Conservation (phyloP, 2,329 filamentous ascomycete genomes). For the Hysterium pulicare region DNA sequence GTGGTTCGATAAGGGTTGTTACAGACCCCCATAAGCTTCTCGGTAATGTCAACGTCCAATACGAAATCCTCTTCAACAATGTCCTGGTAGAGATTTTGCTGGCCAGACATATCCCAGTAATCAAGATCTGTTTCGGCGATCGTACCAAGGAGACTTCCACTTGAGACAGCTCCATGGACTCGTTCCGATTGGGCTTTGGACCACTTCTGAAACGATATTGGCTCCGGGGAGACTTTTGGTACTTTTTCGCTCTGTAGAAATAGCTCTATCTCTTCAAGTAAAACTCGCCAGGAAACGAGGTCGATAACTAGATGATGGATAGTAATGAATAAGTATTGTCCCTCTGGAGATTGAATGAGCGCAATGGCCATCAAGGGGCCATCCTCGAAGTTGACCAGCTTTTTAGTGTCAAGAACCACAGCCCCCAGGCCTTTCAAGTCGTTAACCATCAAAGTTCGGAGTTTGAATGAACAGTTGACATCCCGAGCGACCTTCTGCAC, state of each 20-base stretch:
- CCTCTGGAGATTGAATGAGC: conserved; percentile 1
- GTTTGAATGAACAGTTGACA: not conserved
- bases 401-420: too few species aligned
- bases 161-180: not conserved
- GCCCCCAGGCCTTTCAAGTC: too few species aligned
- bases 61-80: conserved; percentile 46
- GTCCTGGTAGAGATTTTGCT: conserved; percentile 31
- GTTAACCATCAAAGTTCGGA: too few species aligned
- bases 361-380: conserved; percentile 15
- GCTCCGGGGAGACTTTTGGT: not conserved
- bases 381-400: conserved; percentile 1
- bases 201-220: conserved; percentile 31
- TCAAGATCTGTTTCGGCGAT: conserved; percentile 2
- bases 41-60: conserved; percentile 21
- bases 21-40: conserved; percentile 25
- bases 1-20: conserved; percentile 52
- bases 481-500: not conserved
- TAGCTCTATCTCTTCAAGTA: conserved; percentile 9
- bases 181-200: conserved; percentile 22
- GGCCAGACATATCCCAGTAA: not conserved
- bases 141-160: not conserved
- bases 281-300: conserved; percentile 10
- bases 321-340: conserved; percentile 9
- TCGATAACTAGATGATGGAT: conserved; percentile 14
- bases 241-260: conserved; percentile 8